Evolutionary conservation across 208 protist genomes (phyloP).

Genomic region (Wallacemonas sp.): DNA sequence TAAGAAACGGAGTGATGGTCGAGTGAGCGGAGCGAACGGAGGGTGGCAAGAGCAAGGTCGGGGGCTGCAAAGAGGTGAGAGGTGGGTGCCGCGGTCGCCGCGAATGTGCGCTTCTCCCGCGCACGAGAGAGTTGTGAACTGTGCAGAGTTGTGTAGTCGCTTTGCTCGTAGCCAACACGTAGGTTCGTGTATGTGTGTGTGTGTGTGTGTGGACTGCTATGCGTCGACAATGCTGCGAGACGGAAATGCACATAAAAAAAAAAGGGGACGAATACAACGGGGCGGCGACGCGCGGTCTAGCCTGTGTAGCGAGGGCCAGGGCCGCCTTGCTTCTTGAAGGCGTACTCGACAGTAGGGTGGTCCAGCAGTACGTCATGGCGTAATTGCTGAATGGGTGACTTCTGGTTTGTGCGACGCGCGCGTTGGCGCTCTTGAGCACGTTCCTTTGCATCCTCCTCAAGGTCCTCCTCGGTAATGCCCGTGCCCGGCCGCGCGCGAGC

Average conservation of each 20-base stretch:
- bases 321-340: conserved; percentile 34
- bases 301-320: conserved; percentile 82
- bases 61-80: too few relatives aligned
- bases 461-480: conserved; percentile 64
- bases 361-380: conserved; percentile 62
- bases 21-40: too few relatives aligned
- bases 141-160: too few relatives aligned
- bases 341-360: conserved; percentile 65
- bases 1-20: too few relatives aligned
- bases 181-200: background rate
- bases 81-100: too few relatives aligned
- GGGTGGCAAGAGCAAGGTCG: too few relatives aligned
- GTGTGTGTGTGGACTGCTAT: background rate
- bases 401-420: conserved; percentile 4
- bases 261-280: background rate
- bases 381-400: conserved; percentile 45
- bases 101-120: too few relatives aligned
- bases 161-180: too few relatives aligned
- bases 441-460: conserved; percentile 37
- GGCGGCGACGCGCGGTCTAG: conserved; percentile 7
- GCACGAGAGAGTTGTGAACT: too few relatives aligned
- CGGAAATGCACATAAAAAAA: background rate
- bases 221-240: conserved; percentile 9
- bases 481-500: conserved; percentile 42
- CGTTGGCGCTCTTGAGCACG: conserved; percentile 6